Evolutionary conservation across 306 rosid species (phyloP).

Genomic region (Potentilla sterilis): DNA sequence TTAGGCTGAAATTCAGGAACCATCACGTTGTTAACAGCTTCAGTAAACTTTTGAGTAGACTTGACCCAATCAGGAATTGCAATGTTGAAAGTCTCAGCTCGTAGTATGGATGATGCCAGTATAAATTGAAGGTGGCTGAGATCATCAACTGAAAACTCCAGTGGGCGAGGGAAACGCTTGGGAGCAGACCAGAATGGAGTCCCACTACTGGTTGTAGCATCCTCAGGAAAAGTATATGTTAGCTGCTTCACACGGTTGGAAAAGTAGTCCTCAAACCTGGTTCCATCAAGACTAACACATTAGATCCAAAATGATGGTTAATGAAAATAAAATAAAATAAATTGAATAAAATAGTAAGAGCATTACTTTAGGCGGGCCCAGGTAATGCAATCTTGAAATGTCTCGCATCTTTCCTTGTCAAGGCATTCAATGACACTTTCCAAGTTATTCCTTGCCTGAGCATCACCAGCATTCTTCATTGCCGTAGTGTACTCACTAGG

Average conservation of each 20-base stretch:
- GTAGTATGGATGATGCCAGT: constrained; percentile 19
- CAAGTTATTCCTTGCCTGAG: constrained; percentile 29
- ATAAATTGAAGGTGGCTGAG: constrained; percentile 26
- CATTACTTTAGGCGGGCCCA: constrained; percentile 30
- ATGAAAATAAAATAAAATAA: neutral
- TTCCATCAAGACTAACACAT: neutral
- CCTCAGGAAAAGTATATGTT: constrained; percentile 29
- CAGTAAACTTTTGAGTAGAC: constrained; percentile 22
- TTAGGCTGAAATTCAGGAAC: constrained; percentile 27
- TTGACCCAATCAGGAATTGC: constrained; percentile 29
- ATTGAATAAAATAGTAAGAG: neutral
- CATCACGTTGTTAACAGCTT: constrained; percentile 25
- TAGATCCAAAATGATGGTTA: neutral
- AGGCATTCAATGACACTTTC: constrained; percentile 32
- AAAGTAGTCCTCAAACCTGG: constrained; percentile 29
- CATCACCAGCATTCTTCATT: constrained; percentile 34
- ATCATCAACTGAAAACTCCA: constrained; percentile 25
- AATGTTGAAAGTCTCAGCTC: constrained; percentile 28
- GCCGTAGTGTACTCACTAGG: constrained; percentile 13
- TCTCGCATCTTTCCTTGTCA: constrained; percentile 23
- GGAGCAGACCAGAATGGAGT: constrained; percentile 33
- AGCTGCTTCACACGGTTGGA: constrained; percentile 29
- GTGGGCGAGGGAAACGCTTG: constrained; percentile 27
- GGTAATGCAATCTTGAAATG: constrained; percentile 28
- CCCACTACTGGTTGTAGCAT: constrained; percentile 31